Base-by-base conservation (phyloP, 2,329 filamentous ascomycete species). In the Chrysosporium queenslandicum region DNA sequence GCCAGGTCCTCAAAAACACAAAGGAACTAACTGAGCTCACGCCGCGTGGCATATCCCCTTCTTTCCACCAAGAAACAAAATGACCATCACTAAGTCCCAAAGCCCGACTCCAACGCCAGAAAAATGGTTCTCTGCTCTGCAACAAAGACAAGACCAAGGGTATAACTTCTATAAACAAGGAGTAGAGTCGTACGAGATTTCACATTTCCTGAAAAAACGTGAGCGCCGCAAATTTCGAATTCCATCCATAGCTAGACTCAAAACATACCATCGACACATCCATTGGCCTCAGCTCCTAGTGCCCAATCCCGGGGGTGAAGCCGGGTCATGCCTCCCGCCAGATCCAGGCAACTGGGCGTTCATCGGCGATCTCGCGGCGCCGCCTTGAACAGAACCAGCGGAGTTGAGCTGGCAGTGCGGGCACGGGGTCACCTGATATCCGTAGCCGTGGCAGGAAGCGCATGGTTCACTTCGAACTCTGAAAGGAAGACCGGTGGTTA, bases 391-490 rank as follows among this genome's bases (percentile, higher is more conserved):
- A 39, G 46, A 39, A 18, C 30, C 25, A 20, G 32, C 27, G 4
- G 27, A 12, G 12, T 16, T 30, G 23, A 36, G 39, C 16, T 53
- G 37, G 27, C 53, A 55, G 25, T 53, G 50, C 27, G 30, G 32
- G 18, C 53, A 57, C 12, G 37, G 11, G 27, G 53, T 53, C 5
- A 53, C 25, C 6, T 49, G 45, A 18, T 52, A 53, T 14, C 55
- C 55, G 20, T 55, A 40, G 12, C 55, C 55, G 20, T 52, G 12
- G 27, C 55, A 57, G n/a, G 41, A 46, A 18, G 47, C 29, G 40
- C 55, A 55, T 27, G 40, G 27, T 14, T 52, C 43, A 14, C 36
- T 32, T 27, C 42, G 40, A 18, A 43, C 43, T 27, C 54, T 56
- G 25, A 27, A 48, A 16, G 14, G 20, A 27, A 23, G 21, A 14